phyloP scores from a whole-genome alignment of 75 land plant genomes.

The Cupressus sempervirens region DNA sequence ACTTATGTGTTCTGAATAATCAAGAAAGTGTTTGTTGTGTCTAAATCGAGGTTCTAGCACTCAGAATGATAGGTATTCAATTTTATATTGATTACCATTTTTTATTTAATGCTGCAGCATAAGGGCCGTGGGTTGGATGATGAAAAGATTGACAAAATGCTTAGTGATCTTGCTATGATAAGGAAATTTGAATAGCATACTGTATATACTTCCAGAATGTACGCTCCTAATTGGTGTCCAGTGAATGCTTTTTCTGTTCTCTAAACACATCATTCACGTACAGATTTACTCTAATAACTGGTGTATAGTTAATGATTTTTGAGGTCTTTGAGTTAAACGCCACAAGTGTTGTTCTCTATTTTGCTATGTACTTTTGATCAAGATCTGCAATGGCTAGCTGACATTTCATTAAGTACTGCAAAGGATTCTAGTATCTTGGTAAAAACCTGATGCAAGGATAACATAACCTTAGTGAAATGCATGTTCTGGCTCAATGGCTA shows the following conservation, averaged over 20 bases:
- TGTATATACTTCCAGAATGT: neutral
- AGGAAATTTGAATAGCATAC: slow-evolving; percentile 45
- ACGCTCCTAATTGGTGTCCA: neutral
- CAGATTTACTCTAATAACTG: neutral
- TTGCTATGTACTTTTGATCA: neutral
- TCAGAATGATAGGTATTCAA: neutral
- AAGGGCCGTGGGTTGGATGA: slow-evolving; percentile 69
- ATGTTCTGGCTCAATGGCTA: neutral
- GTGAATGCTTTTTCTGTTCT: neutral
- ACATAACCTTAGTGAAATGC: neutral
- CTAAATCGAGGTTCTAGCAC: neutral
- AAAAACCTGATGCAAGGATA: neutral
- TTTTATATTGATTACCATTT: neutral
- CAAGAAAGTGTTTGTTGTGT: neutral
- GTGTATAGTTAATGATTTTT: neutral
- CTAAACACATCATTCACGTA: neutral
- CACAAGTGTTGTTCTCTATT: neutral
- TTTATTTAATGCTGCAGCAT: slow-evolving; percentile 40
- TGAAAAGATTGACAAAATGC: slow-evolving; percentile 79
- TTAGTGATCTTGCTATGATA: slow-evolving; percentile 69
- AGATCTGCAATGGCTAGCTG: neutral
- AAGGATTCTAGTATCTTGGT: neutral
- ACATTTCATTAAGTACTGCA: neutral
- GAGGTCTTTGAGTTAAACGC: neutral
- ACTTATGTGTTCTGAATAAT: neutral